Evolutionary conservation across 306 rosid species (phyloP), one percentile per base, ranked within the genome.

Genomic region (Ormosia semicastrata): DNA sequence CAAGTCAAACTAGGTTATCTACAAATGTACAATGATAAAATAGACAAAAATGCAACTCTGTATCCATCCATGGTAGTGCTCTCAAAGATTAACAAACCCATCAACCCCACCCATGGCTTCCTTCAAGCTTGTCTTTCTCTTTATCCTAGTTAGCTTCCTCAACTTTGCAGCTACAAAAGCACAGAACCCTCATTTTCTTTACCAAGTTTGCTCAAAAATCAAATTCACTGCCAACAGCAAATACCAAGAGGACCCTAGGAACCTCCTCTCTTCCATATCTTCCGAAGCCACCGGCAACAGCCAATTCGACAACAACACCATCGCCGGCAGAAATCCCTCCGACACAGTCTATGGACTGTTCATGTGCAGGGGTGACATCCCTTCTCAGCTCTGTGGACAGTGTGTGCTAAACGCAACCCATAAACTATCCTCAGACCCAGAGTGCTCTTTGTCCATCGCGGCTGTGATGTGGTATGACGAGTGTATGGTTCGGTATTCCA

Each of bases 201-300:
- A 49, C 49, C 64, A 52, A 9, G 49, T 33, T 24, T 71, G 64
- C 49, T 50, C 77, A 8, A 52, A 10, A 4, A 4, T n/a, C 63
- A 73, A 1, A 5, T 6, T 40, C 67, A 40, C 67, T 3, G 7
- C 86, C 7, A 86, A 82, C 49, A 75, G 73, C 85, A 11, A 74
- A 39, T 88, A 47, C 62, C 49, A 76, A 13, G 44, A 58, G 52
- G 60, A 80, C 24, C 90, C 68, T 49, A 76, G 11, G 1, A 50
- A 43, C 47, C 82, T 89, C 41, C 41, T 85, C 82, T 67, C 90
- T 3, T 46, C 66, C 8, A 76, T 89, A 36, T 58, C 83, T n/a
- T 59, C 82, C 79, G 69, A 70, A 53, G 83, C 78, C 70, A 72
- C 76, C 11, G 1, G 6, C 32, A 71, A 5, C 49, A 60, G 18